Evolutionary conservation across 768 basidiomycete genomes (phyloP).

Genomic region (Russula olivacea): DNA sequence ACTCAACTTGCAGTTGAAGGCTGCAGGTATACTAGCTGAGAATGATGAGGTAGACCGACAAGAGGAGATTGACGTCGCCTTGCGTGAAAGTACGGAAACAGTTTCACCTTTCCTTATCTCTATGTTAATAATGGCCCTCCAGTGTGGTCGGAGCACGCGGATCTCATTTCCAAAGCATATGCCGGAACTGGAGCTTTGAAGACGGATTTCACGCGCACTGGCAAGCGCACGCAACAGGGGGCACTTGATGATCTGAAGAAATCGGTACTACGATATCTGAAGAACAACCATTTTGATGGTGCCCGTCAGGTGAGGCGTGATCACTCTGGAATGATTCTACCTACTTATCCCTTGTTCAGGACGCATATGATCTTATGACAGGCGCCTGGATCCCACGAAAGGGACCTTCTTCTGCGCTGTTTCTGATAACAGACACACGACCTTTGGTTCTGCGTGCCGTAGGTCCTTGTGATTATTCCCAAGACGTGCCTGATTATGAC

Average conservation of each 20-base stretch:
- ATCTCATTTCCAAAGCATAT: slow-evolving; percentile 84
- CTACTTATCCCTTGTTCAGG: slow-evolving; percentile 39
- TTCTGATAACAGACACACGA: slow-evolving; percentile 69
- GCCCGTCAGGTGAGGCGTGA: slow-evolving; percentile 59
- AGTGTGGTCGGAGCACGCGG: slow-evolving; percentile 99
- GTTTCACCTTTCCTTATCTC: not conserved
- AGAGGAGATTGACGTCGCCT: slow-evolving; percentile 69
- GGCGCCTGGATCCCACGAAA: slow-evolving; percentile 85
- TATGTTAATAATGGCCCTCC: slow-evolving; percentile 14
- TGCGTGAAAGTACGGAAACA: slow-evolving; percentile 71
- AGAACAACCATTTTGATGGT: slow-evolving; percentile 97
- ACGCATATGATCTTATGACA: slow-evolving; percentile 91
- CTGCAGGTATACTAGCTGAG: slow-evolving; percentile 62
- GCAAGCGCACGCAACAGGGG: slow-evolving; percentile 79
- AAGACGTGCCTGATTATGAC: not conserved
- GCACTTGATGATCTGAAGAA: slow-evolving; percentile 81
- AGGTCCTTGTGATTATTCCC: slow-evolving; percentile 30
- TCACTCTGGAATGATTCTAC: not conserved
- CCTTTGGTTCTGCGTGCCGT: slow-evolving; percentile 84
- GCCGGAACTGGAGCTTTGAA: slow-evolving; percentile 94
- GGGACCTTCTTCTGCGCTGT: slow-evolving; percentile 61
- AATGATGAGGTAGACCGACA: slow-evolving; percentile 78
- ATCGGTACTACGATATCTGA: slow-evolving; percentile 76
- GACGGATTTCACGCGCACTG: slow-evolving; percentile 93
- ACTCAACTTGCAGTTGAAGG: slow-evolving; percentile 69